Conservation (phyloP, 148 eudicot genomes). For the Chenopodium suecicum region DNA sequence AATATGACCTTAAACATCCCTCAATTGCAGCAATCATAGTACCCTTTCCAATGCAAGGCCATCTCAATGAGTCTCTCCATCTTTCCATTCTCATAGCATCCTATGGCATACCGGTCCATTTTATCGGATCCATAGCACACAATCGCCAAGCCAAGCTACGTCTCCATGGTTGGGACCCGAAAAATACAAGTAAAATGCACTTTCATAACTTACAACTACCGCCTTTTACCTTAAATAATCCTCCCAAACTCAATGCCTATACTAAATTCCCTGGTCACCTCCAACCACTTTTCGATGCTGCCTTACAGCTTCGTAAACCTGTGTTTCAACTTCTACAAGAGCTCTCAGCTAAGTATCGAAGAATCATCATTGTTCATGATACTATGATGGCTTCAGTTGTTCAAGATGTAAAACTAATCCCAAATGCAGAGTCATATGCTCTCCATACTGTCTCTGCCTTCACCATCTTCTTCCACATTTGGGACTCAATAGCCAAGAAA, state of each 20-base stretch:
- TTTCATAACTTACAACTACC: constrained; percentile 5
- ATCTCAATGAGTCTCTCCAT: constrained; percentile 62
- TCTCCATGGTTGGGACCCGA: constrained; percentile 20
- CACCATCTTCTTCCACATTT: not conserved
- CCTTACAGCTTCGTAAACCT: not conserved
- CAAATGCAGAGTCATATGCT: not conserved
- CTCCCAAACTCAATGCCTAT: not conserved
- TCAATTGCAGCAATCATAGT: constrained; percentile 35
- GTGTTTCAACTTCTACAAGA: not conserved
- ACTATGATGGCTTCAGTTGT: constrained; percentile 1
- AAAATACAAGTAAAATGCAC: not conserved
- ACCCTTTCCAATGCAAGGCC: constrained; percentile 58
- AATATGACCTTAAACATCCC: not conserved
- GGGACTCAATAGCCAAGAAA: not conserved
- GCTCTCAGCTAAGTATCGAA: not conserved
- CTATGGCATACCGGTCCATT: constrained; percentile 44
- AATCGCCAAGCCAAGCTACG: constrained; percentile 48
- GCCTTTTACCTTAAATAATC: not conserved
- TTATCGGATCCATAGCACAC: constrained; percentile 34
- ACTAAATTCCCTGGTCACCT: not conserved
- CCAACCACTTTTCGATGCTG: not conserved
- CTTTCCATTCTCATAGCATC: constrained; percentile 42
- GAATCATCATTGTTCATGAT: not conserved
- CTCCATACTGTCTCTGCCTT: constrained; percentile 5
- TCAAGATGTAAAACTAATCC: not conserved